These are phyloP conservation scores for Alternaria infectoria DNA, from an alignment of 2,329 filamentous ascomycete species.

Conservation along the genomic window DNA sequence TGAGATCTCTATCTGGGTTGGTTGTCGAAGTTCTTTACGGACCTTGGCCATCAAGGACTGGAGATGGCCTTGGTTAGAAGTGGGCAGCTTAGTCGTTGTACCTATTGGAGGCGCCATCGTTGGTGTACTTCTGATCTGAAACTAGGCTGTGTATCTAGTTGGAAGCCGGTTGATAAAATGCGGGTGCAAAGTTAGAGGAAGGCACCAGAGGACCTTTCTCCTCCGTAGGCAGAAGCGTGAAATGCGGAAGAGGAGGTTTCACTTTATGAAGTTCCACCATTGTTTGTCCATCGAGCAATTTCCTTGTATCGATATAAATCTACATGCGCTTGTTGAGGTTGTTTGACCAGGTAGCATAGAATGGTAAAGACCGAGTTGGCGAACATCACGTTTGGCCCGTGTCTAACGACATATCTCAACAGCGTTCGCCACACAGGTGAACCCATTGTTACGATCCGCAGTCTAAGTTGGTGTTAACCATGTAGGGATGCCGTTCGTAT, in stretches of 20 bases:
- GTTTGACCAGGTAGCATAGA: background rate
- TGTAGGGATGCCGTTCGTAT: background rate
- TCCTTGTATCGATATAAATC: background rate
- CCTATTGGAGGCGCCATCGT: background rate
- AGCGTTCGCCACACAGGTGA: background rate
- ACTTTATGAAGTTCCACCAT: background rate
- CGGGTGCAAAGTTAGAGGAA: background rate
- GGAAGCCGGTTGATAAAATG: background rate
- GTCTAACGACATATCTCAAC: background rate
- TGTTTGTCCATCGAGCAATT: background rate
- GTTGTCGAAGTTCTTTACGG: background rate
- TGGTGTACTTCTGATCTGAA: background rate
- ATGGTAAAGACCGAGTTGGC: background rate
- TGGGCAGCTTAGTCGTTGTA: background rate
- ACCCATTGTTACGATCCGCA: background rate
- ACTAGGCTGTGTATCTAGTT: background rate
- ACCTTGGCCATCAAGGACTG: background rate
- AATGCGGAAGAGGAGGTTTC: background rate
- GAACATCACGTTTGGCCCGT: background rate
- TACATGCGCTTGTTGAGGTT: background rate
- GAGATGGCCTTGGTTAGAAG: background rate
- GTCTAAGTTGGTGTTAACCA: background rate
- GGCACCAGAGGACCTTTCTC: background rate
- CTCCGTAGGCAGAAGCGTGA: background rate
- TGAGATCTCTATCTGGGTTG: background rate